Conservation (phyloP, 164 flowering plant genomes). For the Sedum album region DNA sequence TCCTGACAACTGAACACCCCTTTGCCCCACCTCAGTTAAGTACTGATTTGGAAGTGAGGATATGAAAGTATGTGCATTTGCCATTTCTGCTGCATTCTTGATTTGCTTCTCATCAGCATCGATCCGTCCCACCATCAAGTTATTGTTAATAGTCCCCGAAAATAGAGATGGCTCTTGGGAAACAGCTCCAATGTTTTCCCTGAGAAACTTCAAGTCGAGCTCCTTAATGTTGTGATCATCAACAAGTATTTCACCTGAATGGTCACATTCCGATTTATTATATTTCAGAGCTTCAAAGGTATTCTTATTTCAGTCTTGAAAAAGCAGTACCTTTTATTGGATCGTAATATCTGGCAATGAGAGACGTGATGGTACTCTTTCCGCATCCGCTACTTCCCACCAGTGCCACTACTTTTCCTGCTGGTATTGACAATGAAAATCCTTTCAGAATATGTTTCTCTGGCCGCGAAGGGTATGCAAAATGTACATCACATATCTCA, state of each 20-base stretch:
- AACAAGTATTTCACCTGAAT: slow-evolving; percentile 44
- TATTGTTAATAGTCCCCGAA: slow-evolving; percentile 51
- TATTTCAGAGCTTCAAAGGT: not conserved
- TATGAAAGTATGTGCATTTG: slow-evolving; percentile 58
- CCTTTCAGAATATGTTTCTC: slow-evolving; percentile 42
- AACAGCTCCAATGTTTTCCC: slow-evolving; percentile 50
- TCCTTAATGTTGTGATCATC: slow-evolving; percentile 53
- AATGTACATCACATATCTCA: slow-evolving; percentile 32
- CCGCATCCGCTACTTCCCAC: slow-evolving; percentile 80
- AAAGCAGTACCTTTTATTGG: slow-evolving; percentile 34
- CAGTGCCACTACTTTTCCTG: slow-evolving; percentile 59
- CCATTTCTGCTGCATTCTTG: slow-evolving; percentile 39
- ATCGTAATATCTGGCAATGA: slow-evolving; percentile 54
- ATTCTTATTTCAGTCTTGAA: not conserved
- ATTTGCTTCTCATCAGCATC: slow-evolving; percentile 38
- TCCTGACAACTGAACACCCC: slow-evolving; percentile 65
- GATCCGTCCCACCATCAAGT: slow-evolving; percentile 47
- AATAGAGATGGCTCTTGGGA: slow-evolving; percentile 70
- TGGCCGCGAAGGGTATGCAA: slow-evolving; percentile 55
- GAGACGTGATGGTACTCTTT: slow-evolving; percentile 60
- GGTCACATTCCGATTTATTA: not conserved
- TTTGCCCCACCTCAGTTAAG: slow-evolving; percentile 59
- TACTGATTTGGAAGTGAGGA: slow-evolving; percentile 54
- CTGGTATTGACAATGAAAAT: slow-evolving; percentile 52
- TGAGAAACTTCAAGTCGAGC: slow-evolving; percentile 45